Conservation (phyloP, 495 filamentous ascomycete genomes). For the Hypoxylon fragiforme region DNA sequence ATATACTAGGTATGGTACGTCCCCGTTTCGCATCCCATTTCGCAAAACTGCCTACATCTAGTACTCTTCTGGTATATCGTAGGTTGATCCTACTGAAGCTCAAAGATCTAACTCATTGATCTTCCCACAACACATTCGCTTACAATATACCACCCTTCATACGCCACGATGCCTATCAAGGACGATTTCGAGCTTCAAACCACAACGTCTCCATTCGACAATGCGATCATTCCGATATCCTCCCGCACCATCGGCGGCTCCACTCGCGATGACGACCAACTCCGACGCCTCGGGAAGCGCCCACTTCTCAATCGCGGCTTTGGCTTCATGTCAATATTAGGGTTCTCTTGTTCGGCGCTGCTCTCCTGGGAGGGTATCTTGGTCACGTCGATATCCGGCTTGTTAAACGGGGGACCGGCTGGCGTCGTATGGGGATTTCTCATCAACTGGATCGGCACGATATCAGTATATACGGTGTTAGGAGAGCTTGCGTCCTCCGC, state of each 20-base stretch:
- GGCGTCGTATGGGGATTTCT: constrained; percentile 57
- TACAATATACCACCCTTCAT: background rate
- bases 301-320: constrained; percentile 29
- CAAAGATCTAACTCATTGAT: background rate
- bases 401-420: constrained; percentile 55
- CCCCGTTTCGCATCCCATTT: too few relatives aligned
- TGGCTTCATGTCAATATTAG: constrained; percentile 52
- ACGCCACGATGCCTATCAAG: background rate
- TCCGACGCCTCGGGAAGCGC: constrained; percentile 9
- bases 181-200: constrained; percentile 4
- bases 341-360: constrained; percentile 51
- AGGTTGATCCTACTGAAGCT: too few relatives aligned
- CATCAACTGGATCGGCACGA: constrained; percentile 53
- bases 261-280: constrained; percentile 5
- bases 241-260: constrained; percentile 5
- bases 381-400: constrained; percentile 20
- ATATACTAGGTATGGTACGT: too few relatives aligned
- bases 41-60: too few relatives aligned
- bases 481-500: constrained; percentile 55
- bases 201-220: background rate
- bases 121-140: background rate
- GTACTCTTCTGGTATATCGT: too few relatives aligned
- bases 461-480: constrained; percentile 51
- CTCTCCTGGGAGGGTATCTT: constrained; percentile 50
- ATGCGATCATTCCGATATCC: background rate